Evolutionary conservation across 1,139 yeast species (phyloP).

Genomic region (Candida smagusa): DNA sequence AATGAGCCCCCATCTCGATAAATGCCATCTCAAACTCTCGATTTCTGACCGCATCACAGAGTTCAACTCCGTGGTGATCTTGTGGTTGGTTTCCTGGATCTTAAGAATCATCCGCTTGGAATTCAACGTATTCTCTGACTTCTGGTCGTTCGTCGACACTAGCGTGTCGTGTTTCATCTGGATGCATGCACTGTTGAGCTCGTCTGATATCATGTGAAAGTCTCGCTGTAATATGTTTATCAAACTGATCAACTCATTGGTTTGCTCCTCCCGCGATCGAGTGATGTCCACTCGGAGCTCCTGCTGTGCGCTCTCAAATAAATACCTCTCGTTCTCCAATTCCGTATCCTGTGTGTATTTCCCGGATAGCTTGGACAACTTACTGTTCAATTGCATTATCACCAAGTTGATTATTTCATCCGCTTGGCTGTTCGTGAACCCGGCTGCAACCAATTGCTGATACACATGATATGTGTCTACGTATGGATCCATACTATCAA

Average conservation of each 20-base stretch:
- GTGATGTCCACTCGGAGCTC: conserved; percentile 81
- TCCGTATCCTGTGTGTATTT: conserved; percentile 66
- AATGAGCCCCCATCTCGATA: conserved; percentile 80
- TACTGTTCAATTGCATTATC: conserved; percentile 47
- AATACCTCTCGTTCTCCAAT: conserved; percentile 78
- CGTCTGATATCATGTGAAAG: conserved; percentile 70
- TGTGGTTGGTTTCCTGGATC: conserved; percentile 82
- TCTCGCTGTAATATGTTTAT: conserved; percentile 72
- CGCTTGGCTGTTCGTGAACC: conserved; percentile 55
- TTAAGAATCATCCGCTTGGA: conserved; percentile 67
- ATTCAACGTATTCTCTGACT: conserved; percentile 76
- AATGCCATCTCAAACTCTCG: conserved; percentile 89
- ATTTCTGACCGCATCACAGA: conserved; percentile 83
- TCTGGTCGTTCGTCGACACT: conserved; percentile 83
- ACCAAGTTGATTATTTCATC: conserved; percentile 50
- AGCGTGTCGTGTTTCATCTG: conserved; percentile 71
- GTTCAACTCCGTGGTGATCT: conserved; percentile 77
- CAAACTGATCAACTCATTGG: conserved; percentile 64
- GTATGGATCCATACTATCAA: conserved; percentile 47
- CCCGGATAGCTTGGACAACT: conserved; percentile 55
- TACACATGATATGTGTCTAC: conserved; percentile 50
- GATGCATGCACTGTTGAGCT: conserved; percentile 66
- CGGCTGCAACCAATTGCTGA: conserved; percentile 37
- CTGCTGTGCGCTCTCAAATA: conserved; percentile 90
- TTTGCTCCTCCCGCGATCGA: conserved; percentile 66